Evolutionary conservation across 495 filamentous ascomycete genomes (phyloP).

Genomic region (Aspergillus cristatus): DNA sequence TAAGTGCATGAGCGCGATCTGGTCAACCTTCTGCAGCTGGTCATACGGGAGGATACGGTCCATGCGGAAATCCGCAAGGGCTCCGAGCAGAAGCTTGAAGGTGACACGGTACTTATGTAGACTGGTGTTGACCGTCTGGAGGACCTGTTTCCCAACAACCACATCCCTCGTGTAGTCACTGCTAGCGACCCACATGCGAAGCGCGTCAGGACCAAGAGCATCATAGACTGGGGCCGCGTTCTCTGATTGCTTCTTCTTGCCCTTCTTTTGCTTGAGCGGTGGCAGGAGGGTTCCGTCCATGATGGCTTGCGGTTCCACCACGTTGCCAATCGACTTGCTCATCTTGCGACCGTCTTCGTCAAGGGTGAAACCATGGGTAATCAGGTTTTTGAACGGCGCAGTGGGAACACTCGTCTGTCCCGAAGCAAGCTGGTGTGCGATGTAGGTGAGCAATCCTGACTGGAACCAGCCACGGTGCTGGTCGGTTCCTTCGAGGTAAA

Average conservation of each 20-base stretch:
- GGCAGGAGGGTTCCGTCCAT: slow-evolving; percentile 68
- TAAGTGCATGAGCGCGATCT: slow-evolving; percentile 70
- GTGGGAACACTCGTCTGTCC: slow-evolving; percentile 23
- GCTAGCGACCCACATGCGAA: slow-evolving; percentile 87
- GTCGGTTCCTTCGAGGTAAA: slow-evolving; percentile 90
- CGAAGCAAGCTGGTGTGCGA: slow-evolving; percentile 48
- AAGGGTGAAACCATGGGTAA: slow-evolving; percentile 93
- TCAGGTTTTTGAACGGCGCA: slow-evolving; percentile 72
- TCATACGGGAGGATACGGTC: slow-evolving; percentile 28
- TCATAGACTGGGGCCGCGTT: slow-evolving; percentile 42
- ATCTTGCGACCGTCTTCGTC: slow-evolving; percentile 89
- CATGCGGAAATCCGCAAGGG: slow-evolving; percentile 52
- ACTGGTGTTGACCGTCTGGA: slow-evolving; percentile 61
- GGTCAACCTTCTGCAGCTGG: slow-evolving; percentile 47
- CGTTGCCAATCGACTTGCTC: slow-evolving; percentile 96
- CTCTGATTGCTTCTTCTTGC: slow-evolving; percentile 42
- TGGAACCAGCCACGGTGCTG: slow-evolving; percentile 99
- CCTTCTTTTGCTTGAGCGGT: slow-evolving; percentile 45
- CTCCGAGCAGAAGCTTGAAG: slow-evolving; percentile 80
- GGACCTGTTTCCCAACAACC: slow-evolving; percentile 61
- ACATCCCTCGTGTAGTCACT: slow-evolving; percentile 89
- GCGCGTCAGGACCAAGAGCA: slow-evolving; percentile 65
- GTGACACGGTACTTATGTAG: slow-evolving; percentile 81
- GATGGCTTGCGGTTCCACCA: slow-evolving; percentile 70
- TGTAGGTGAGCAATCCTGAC: slow-evolving; percentile 86